These are phyloP conservation scores for Eremochloa ophiuroides DNA, from an alignment of 176 grass and related monocot genomes.

Conservation along the genomic window DNA sequence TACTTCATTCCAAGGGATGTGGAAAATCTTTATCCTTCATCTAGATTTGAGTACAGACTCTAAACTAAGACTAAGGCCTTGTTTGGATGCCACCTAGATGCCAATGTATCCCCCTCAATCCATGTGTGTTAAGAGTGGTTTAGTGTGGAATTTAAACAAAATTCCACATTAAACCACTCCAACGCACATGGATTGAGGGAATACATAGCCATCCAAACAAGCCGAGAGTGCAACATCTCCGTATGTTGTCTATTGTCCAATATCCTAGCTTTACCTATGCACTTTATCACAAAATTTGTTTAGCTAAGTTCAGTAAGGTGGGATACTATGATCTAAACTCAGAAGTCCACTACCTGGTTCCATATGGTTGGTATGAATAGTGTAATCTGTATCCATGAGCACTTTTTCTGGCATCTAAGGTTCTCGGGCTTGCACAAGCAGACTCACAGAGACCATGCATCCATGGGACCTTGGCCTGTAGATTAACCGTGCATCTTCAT, in stretches of 20 bases:
- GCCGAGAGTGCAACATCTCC: background rate
- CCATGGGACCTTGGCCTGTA: background rate
- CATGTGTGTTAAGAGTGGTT: no score
- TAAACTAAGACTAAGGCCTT: background rate
- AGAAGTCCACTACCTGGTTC: background rate
- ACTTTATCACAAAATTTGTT: background rate
- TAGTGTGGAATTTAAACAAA: no score
- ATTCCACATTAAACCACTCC: no score
- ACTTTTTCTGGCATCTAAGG: background rate
- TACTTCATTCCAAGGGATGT: background rate
- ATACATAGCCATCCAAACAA: no score
- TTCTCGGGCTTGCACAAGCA: background rate
- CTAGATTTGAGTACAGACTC: background rate
- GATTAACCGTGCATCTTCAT: background rate
- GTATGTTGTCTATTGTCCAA: background rate
- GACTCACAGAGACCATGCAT: background rate
- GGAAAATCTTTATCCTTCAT: background rate
- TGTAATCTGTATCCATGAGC: background rate
- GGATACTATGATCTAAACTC: background rate
- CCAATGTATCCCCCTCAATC: no score
- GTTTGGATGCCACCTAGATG: no score
- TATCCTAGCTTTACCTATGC: background rate
- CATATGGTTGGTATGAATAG: background rate
- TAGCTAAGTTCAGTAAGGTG: background rate
- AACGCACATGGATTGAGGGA: no score